These are phyloP conservation scores for Schoenoplectus tabernaemontani DNA, from an alignment of 202 grass and related monocot species.

Conservation along the genomic window DNA sequence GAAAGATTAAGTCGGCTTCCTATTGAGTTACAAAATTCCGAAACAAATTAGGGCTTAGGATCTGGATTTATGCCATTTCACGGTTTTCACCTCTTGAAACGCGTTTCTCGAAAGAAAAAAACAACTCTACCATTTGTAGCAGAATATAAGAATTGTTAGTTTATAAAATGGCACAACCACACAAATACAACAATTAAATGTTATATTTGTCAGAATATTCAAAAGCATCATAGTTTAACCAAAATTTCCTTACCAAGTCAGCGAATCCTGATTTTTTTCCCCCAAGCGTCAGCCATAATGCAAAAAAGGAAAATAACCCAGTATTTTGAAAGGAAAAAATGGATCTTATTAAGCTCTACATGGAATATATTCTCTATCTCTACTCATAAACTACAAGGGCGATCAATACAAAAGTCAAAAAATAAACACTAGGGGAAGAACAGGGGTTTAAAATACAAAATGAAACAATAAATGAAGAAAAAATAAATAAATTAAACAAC, in stretches of 20 bases:
- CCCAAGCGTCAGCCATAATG: too few species aligned
- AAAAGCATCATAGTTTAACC: not conserved
- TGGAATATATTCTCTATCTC: slow-evolving; percentile 19
- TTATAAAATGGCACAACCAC: not conserved
- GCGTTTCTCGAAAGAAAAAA: not conserved
- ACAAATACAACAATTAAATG: not conserved
- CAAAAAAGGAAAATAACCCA: too few species aligned
- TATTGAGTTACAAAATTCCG: not conserved
- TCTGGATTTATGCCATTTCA: not conserved
- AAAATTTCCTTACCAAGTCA: not conserved
- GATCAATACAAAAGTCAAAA: slow-evolving; percentile 19
- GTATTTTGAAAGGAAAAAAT: not conserved
- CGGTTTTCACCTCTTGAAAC: not conserved
- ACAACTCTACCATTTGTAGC: not conserved
- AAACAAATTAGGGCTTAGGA: not conserved
- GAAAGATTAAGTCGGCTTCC: not conserved
- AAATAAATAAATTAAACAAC: slow-evolving; percentile 37
- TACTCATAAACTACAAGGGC: slow-evolving; percentile 14
- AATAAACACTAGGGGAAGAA: not conserved
- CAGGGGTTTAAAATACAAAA: slow-evolving; percentile 16
- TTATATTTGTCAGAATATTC: not conserved
- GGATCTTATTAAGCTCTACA: not conserved
- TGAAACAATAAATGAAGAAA: slow-evolving; percentile 2
- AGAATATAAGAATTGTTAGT: not conserved
- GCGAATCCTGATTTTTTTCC: too few species aligned